Evolutionary conservation across 179 eudicot species (phyloP), one percentile per base, ranked within the genome.

Genomic region (Patellifolia procumbens): DNA sequence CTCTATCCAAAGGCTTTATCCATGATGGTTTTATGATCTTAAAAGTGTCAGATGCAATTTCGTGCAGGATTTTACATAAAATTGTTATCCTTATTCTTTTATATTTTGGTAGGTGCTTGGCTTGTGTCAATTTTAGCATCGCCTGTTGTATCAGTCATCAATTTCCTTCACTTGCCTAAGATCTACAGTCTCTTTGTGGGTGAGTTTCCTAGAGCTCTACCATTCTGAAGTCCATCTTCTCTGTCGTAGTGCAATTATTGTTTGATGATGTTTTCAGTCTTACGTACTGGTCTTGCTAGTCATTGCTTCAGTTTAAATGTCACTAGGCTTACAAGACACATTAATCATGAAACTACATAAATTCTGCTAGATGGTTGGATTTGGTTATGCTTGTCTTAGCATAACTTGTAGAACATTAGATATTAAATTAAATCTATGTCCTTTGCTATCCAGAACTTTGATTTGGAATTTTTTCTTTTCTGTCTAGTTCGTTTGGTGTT

Each of bases 401-500:
- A 73, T 79, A 37, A 26, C 42, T 31, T 29, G 17, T 42, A 9
- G 39, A 29, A 34, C 43, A 7, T 39, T 52, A 60, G 51, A 15
- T 16, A 37, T 63, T 22, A 4, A 71, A 17, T 8, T 58, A 29
- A 45, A 46, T 51, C 66, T 31, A n/a, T n/a, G 55, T 59, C 53
- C 56, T 39, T 80, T 61, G 39, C 20, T 76, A 20, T 64, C 48
- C 72, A 15, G 3, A 5, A 74, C 37, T 8, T 77, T 74, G 51
- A 77, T 35, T 68, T 62, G 13, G 24, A 55, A 22, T 62, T 52
- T 22, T 70, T 65, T 13, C 52, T 61, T 70, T 73, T 31, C 26
- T 60, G 37, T 82, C 43, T 62, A 95, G 99, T 95, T 78, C 97
- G 99, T 64, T 76, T 91, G 89, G 87, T 84, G 78, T 76, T 95